phyloP scores from a whole-genome alignment of 129 eudicot species.

The Glebionis coronaria region DNA sequence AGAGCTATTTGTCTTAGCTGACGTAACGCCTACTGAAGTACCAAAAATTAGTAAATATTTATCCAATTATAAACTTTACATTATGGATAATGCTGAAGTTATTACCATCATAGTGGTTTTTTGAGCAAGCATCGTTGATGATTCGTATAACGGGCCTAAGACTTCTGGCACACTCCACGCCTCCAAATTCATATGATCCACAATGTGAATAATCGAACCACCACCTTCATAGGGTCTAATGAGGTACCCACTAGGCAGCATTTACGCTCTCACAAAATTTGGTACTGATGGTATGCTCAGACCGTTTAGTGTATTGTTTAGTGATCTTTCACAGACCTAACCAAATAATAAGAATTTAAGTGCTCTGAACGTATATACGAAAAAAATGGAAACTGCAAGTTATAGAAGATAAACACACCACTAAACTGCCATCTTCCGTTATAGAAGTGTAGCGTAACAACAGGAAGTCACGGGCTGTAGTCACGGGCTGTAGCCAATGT shows the following conservation, averaged over 20 bases:
- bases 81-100: neutral
- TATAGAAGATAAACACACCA: conserved; percentile 37
- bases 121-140: conserved; percentile 52
- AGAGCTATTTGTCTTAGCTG: conserved; percentile 47
- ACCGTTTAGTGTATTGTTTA: conserved; percentile 74
- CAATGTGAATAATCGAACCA: conserved; percentile 56
- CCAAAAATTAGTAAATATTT: neutral
- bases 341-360: neutral
- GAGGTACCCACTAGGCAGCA: conserved; percentile 85
- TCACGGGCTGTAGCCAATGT: too few relatives aligned
- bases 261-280: conserved; percentile 86
- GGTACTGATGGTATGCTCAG: conserved; percentile 80
- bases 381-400: neutral
- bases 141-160: conserved; percentile 48
- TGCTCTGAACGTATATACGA: neutral
- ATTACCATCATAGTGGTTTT: conserved; percentile 45
- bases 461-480: conserved; percentile 91
- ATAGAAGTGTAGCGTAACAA: conserved; percentile 75
- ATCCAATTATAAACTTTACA: neutral
- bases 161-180: conserved; percentile 56
- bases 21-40: conserved; percentile 41
- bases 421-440: conserved; percentile 85
- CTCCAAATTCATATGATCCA: too few relatives aligned
- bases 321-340: conserved; percentile 86
- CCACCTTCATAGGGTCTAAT: conserved; percentile 93